Base-by-base conservation (phyloP, 768 basidiomycete genomes). In the Strobilomyces confusus region DNA sequence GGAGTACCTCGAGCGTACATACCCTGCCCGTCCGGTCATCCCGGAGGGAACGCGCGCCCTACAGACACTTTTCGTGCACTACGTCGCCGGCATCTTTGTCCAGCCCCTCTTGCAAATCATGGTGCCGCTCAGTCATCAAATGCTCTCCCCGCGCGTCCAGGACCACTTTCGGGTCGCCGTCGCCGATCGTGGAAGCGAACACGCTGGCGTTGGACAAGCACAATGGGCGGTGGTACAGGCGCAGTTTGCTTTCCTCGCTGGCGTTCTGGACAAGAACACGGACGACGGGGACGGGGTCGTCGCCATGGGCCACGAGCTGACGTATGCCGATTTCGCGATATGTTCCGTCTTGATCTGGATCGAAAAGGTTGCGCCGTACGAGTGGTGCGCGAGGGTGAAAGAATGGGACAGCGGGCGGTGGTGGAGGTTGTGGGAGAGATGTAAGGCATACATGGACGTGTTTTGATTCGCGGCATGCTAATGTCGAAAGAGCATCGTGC, bases 321-420 rank as follows among this genome's bases (percentile, higher is more conserved):
- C 80, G 11, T 87, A 88, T 58, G 85, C 84, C 2, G 87, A 89
- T 59, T 89, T 89, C 63, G 81, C 84, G 5, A 68, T 90, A 20
- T 87, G 85, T 58, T 80, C 87, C 0, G 77, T 86, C 17, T 68
- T 89, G 38, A 78, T 89, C 43, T 90, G 86, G 86, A 83, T 89
- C 38, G 82, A 88, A 64, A 75, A 80, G 44, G 80, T 89, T 63
- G 80, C 85, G 4, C 77, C 84, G n/a, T 81, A 84, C 51, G 85
- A 89, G 57, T 85, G 83, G 14, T 90, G 87, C 87, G 72, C 76
- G 22, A 71, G 81, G 49, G 76, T 89, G n/a, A 70, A 80, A 46
- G 76, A 78, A 25, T 89, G 87, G 87, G 83, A 86, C 60, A 76
- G 73, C 4, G 86, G 87, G 4, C 66, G 87, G 40, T 90, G 87